Conservation (phyloP, 2,329 filamentous ascomycete species). For the Alternaria burnsii region DNA sequence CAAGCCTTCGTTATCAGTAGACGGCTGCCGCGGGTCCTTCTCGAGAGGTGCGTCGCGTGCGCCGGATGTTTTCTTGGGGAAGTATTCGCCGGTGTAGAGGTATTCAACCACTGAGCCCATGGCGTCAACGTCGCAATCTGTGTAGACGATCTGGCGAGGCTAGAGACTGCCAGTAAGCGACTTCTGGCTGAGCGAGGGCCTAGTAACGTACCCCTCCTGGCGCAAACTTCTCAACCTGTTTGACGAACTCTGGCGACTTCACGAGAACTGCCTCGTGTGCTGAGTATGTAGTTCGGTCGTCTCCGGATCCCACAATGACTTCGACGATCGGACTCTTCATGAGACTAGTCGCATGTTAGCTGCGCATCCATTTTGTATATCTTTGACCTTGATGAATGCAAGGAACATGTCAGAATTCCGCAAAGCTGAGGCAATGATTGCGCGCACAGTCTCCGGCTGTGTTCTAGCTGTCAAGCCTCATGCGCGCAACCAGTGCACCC, state of each 20-base stretch:
- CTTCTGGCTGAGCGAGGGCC: too few relatives aligned
- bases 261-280: conserved; percentile 81
- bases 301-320: conserved; percentile 59
- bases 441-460: not conserved
- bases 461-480: not conserved
- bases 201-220: conserved; percentile 66
- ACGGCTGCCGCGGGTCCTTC: conserved; percentile 69
- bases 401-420: not conserved
- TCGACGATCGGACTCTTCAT: conserved; percentile 60
- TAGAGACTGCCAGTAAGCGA: conserved; percentile 28
- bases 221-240: conserved; percentile 68
- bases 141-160: conserved; percentile 74
- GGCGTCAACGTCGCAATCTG: conserved; percentile 73
- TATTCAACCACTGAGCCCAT: conserved; percentile 83
- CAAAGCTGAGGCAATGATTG: not conserved
- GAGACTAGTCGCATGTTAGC: conserved; percentile 48
- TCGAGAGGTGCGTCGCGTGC: conserved; percentile 74
- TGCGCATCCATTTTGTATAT: conserved; percentile 12
- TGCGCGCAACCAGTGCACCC: not conserved
- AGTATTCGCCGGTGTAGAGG: conserved; percentile 88
- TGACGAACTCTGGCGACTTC: conserved; percentile 77
- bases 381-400: not conserved
- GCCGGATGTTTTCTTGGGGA: conserved; percentile 69
- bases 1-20: conserved; percentile 77
- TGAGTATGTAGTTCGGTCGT: conserved; percentile 69